phyloP scores from a whole-genome alignment of 345 rosid genomes.

The Theobroma cacao region DNA sequence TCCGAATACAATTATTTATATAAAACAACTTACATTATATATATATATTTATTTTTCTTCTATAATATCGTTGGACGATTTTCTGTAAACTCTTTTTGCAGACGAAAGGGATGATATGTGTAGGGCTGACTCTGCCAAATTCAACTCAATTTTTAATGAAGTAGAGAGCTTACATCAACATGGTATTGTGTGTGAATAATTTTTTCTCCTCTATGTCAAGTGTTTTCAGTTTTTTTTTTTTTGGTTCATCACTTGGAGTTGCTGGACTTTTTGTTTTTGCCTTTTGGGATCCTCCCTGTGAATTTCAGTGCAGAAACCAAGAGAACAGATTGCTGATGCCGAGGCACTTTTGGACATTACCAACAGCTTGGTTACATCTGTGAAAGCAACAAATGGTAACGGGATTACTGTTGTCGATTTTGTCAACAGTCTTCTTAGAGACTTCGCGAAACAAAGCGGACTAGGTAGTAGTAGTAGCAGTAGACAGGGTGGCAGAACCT shows the following conservation, averaged over 20 bases:
- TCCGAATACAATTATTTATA: no score
- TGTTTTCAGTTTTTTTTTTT: not conserved
- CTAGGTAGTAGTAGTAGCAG: not conserved
- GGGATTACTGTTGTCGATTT: slow-evolving; percentile 36
- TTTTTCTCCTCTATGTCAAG: not conserved
- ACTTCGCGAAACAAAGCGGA: slow-evolving; percentile 23
- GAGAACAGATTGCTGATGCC: slow-evolving; percentile 49
- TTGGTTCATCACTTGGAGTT: not conserved
- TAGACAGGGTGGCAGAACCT: not conserved
- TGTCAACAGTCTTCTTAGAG: slow-evolving; percentile 22
- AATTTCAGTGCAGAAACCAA: slow-evolving; percentile 41
- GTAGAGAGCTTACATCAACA: slow-evolving; percentile 37
- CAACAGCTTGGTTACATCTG: slow-evolving; percentile 21
- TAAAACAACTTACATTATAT: no score
- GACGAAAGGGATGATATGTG: slow-evolving; percentile 34
- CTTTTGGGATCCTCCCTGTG: not conserved
- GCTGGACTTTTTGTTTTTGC: not conserved
- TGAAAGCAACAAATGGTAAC: slow-evolving; percentile 28
- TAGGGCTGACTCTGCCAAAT: slow-evolving; percentile 31
- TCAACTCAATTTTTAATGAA: slow-evolving; percentile 23
- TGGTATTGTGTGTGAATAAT: slow-evolving; percentile 20
- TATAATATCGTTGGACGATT: no score
- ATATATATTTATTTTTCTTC: no score
- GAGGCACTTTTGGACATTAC: slow-evolving; percentile 37
- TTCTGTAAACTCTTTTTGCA: not conserved